Conservation (phyloP, 352 stramenopile genomes). For the Pythium scleroteichum region DNA sequence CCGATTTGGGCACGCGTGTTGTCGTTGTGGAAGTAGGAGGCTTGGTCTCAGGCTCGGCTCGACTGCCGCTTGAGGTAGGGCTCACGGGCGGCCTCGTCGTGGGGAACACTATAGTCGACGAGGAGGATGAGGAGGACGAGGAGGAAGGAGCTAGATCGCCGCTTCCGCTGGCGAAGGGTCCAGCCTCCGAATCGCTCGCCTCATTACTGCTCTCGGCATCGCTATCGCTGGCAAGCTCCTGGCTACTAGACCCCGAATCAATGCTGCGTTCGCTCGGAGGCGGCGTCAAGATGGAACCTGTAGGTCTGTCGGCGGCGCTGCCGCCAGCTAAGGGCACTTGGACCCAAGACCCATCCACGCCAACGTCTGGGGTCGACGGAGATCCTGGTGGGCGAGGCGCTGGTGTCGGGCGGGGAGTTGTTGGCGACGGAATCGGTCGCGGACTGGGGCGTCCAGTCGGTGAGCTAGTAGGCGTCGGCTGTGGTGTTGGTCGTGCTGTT, state of each 20-base stretch:
- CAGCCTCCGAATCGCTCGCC: neutral
- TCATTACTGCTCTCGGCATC: conserved; percentile 1
- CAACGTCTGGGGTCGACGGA: neutral
- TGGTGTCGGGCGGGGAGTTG: neutral
- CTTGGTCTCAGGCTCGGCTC: neutral
- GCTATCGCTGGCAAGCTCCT: neutral
- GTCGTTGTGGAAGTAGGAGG: neutral
- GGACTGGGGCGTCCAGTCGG: no score
- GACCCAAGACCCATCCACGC: neutral
- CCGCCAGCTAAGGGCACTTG: no score
- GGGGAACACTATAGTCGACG: neutral
- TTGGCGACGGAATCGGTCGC: neutral
- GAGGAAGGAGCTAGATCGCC: conserved; percentile 7
- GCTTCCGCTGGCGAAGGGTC: conserved; percentile 19
- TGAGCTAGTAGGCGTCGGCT: neutral
- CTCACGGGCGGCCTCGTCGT: neutral
- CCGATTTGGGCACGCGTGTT: neutral
- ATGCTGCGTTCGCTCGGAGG: neutral
- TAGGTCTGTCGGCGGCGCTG: neutral
- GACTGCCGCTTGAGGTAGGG: neutral
- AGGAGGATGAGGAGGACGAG: conserved; percentile 10
- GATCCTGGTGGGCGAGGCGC: neutral
- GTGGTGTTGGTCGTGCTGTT: neutral
- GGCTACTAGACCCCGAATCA: neutral
- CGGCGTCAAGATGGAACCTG: neutral